Base-by-base conservation (phyloP, 306 rosid genomes). In the Astragalus glycyphyllos region DNA sequence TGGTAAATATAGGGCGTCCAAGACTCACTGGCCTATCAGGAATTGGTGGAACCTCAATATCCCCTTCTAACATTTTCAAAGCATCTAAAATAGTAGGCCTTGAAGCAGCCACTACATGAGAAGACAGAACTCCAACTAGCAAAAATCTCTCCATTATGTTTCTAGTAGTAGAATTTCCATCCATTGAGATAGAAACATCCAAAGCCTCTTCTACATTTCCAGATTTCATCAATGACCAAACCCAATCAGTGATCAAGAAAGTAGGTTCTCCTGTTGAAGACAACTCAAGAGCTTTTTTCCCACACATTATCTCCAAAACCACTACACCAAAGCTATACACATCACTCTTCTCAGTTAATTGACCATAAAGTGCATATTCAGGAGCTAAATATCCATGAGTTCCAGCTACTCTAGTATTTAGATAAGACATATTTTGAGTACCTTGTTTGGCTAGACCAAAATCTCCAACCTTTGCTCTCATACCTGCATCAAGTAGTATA, bases 31-130 rank as follows among this genome's bases (percentile, higher is more conserved):
- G 96, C 80, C 90, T 80, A 73, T 90, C 97, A 3, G 92, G 96
- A 75, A 94, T 83, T 50, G 79, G 72, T 51, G 96, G 96, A 69
- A 94, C 87, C 61, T 94, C 96, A n/a, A 84, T 76, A 71, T 94
- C 97, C n/a, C 97, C 96, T 83, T 90, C 97, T 89, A 94, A 77
- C 97, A 94, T 94, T 77, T 89, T 94, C 81, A 94, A 73, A 58
- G 90, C 92, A 11, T 94, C 94, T 58, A 78, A 55, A 60, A 91
- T 94, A 40, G 89, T 94, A 20, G 98, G 97, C 78, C 97, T 81
- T 32, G 88, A 79, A 63, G 86, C 88, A 79, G 85, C 89, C 81
- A 80, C 76, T 48, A 87, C 84, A 80, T 94, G 97, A 76, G 95
- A 87, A 80, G 86, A 94, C 40, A 94, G 78, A 74, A 90, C 58